These are phyloP conservation scores for Protostelium mycophagum DNA, from an alignment of 78 protist species.

Conservation along the genomic window DNA sequence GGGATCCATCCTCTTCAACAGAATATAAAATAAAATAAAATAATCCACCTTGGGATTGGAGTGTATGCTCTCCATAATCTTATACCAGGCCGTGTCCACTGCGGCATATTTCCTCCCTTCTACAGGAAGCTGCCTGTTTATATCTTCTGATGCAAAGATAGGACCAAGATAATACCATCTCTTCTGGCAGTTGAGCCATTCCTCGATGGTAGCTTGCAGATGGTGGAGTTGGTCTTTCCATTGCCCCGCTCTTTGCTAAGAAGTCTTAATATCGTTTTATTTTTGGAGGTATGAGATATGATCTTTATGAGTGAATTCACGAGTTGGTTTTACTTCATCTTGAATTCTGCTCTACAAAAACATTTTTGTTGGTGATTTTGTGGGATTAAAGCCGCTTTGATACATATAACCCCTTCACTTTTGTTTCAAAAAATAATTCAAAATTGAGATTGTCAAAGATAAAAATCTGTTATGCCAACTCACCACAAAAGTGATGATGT, in stretches of 20 bases:
- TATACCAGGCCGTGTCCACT: conserved; percentile 81
- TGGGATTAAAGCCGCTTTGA: too few relatives aligned
- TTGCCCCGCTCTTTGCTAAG: conserved; percentile 26
- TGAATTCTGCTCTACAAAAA: too few relatives aligned
- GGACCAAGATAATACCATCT: conserved; percentile 96
- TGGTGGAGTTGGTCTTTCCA: conserved; percentile 90
- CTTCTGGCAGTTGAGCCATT: conserved; percentile 93
- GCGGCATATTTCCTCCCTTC: conserved; percentile 62
- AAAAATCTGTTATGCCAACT: not conserved
- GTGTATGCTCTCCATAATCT: conserved; percentile 75
- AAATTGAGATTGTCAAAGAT: not conserved
- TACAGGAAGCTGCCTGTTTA: conserved; percentile 80
- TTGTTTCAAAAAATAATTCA: too few relatives aligned
- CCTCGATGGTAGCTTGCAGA: conserved; percentile 68
- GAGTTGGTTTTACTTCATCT: too few relatives aligned
- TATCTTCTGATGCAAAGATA: conserved; percentile 90
- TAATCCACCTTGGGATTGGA: conserved; percentile 37
- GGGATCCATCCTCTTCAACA: too few relatives aligned
- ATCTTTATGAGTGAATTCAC: too few relatives aligned
- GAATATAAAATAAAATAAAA: too few relatives aligned
- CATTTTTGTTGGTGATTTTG: too few relatives aligned
- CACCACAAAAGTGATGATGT: conserved; percentile 67
- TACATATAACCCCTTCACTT: too few relatives aligned
- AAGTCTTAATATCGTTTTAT: too few relatives aligned
- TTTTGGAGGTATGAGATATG: too few relatives aligned